Percentiles rank a stretch among this genome's conserved stretches.
Evolutionary conservation across 768 basidiomycete genomes (phyloP).

Genomic region (Lactarius psammicola): DNA sequence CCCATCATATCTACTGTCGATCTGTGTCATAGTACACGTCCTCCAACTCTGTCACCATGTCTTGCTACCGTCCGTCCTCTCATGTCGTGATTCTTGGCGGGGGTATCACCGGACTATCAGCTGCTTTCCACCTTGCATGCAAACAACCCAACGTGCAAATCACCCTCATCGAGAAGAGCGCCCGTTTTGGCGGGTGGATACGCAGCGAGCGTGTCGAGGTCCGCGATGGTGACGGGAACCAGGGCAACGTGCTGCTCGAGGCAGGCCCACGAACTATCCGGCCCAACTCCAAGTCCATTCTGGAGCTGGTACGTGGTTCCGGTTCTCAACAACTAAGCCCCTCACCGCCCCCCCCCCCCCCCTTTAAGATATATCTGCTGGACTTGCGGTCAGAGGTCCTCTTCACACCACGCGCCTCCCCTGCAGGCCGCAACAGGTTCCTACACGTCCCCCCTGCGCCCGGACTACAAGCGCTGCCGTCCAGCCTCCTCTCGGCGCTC

Average conservation of each 20-base stretch:
- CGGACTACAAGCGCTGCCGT: constrained; percentile 54
- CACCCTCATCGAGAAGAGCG: constrained; percentile 64
- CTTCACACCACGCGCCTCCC: constrained; percentile 60
- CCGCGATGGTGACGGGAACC: constrained; percentile 30
- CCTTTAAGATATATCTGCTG: constrained; percentile 82
- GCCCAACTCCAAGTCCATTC: constrained; percentile 66
- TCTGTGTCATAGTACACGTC: background rate
- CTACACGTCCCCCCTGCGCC: constrained; percentile 52
- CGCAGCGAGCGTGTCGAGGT: constrained; percentile 55
- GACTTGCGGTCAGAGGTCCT: constrained; percentile 58
- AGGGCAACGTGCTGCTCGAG: constrained; percentile 63
- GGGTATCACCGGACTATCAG: constrained; percentile 77
- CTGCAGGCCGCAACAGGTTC: constrained; percentile 77
- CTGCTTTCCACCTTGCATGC: constrained; percentile 74
- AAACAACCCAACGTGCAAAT: constrained; percentile 59
- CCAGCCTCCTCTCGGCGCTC: constrained; percentile 41
- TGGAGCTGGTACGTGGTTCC: constrained; percentile 70
- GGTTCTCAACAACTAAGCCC: background rate
- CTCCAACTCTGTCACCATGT: constrained; percentile 3
- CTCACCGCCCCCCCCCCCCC: too few species aligned
- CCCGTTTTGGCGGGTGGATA: constrained; percentile 85
- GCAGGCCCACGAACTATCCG: constrained; percentile 84
- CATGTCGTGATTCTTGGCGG: constrained; percentile 73
- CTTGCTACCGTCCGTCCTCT: background rate
- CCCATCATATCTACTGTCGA: background rate